These are phyloP conservation scores for Pseudocercospora vitis DNA, from an alignment of 2,329 filamentous ascomycete genomes.

Conservation along the genomic window DNA sequence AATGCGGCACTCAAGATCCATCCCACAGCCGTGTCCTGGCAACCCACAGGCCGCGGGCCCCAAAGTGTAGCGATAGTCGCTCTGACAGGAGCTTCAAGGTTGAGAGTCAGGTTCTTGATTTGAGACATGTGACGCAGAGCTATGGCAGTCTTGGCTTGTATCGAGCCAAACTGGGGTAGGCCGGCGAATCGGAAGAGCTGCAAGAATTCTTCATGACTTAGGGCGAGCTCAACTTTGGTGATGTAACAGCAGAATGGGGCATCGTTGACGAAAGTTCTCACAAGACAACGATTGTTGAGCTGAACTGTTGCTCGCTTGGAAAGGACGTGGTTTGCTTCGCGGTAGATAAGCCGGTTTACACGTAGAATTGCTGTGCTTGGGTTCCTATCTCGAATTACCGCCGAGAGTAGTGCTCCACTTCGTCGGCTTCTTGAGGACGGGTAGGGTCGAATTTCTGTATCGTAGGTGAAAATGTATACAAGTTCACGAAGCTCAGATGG, in stretches of 20 bases:
- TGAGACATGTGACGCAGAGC: constrained; percentile 8
- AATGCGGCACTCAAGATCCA: constrained; percentile 29
- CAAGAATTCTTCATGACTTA: constrained; percentile 27
- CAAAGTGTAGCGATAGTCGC: background rate
- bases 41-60: constrained; percentile 14
- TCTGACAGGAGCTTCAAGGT: background rate
- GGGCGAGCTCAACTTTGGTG: constrained; percentile 26
- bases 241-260: constrained; percentile 15
- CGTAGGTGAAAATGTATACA: constrained; percentile 23
- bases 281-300: constrained; percentile 19
- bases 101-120: background rate
- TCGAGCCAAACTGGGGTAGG: background rate
- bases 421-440: background rate
- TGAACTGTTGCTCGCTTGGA: constrained; percentile 23
- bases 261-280: constrained; percentile 21
- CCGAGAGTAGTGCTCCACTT: background rate
- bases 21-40: constrained; percentile 28
- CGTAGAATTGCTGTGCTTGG: constrained; percentile 21
- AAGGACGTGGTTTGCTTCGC: constrained; percentile 28
- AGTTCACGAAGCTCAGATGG: constrained; percentile 29
- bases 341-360: constrained; percentile 24
- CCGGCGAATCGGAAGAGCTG: constrained; percentile 28
- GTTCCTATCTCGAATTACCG: background rate
- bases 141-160: background rate
- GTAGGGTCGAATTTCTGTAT: background rate